phyloP scores from a whole-genome alignment of 228 moss, liverwort and hornwort genomes.

The Sphagnum fallax region DNA sequence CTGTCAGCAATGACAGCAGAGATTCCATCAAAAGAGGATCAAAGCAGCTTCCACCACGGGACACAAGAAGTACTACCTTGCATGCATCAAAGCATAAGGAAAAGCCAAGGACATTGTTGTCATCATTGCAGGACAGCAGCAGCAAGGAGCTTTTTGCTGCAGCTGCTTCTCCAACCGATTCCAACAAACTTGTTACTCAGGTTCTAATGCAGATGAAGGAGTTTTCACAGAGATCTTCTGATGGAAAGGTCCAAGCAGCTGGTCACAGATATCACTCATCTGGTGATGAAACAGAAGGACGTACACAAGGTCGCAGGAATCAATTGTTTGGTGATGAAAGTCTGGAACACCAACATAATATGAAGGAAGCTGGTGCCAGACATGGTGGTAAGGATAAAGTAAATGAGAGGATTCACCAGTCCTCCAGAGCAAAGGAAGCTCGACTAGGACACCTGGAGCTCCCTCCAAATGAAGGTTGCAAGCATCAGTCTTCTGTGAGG shows the following conservation, averaged over 20 bases:
- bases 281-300: slow-evolving; percentile 3
- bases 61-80: slow-evolving; percentile 20
- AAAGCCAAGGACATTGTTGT: slow-evolving; percentile 5
- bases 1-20: slow-evolving; percentile 12
- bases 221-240: slow-evolving; percentile 3
- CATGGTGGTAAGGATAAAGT: too few relatives aligned
- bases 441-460: too few relatives aligned
- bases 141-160: slow-evolving; percentile 14
- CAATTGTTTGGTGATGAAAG: slow-evolving; percentile 10
- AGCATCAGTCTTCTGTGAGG: slow-evolving; percentile 8
- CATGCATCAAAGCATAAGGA: slow-evolving; percentile 24
- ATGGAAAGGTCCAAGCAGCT: slow-evolving; percentile 4
- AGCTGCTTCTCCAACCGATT: too few relatives aligned
- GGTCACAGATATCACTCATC: neutral
- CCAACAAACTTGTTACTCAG: slow-evolving; percentile 11
- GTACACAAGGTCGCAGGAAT: slow-evolving; percentile 12
- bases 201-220: slow-evolving; percentile 13
- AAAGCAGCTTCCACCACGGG: slow-evolving; percentile 20
- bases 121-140: slow-evolving; percentile 10
- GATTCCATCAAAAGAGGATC: slow-evolving; percentile 12
- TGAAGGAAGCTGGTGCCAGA: too few relatives aligned
- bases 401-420: too few relatives aligned
- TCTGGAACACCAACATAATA: too few relatives aligned
- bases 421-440: too few relatives aligned
- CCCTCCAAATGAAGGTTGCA: slow-evolving; percentile 4